These are phyloP conservation scores for Thelephora ganbajun DNA, from an alignment of 768 basidiomycete genomes.

Conservation along the genomic window DNA sequence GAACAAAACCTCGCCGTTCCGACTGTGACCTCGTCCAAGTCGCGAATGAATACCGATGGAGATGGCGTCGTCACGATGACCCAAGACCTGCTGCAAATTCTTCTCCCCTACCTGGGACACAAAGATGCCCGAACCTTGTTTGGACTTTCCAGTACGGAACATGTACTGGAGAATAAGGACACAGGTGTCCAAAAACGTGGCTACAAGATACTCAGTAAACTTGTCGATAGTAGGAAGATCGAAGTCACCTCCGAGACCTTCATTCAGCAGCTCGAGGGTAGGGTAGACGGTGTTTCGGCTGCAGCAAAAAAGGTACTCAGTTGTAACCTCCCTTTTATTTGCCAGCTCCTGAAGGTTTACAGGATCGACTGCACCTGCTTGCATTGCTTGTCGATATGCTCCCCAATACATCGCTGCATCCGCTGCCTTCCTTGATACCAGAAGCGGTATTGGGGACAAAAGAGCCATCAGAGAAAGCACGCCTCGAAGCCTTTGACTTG, in stretches of 20 bases:
- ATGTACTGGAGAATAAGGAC: constrained; percentile 64
- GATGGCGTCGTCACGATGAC: constrained; percentile 43
- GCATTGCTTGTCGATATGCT: constrained; percentile 53
- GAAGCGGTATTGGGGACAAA: constrained; percentile 94
- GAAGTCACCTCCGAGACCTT: constrained; percentile 39
- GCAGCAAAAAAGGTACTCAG: constrained; percentile 67
- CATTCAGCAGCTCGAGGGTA: constrained; percentile 50
- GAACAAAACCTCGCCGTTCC: constrained; percentile 36
- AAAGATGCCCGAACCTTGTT: constrained; percentile 53
- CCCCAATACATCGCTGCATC: constrained; percentile 57
- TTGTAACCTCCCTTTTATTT: neutral
- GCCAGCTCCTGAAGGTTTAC: neutral
- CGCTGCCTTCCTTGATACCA: constrained; percentile 81
- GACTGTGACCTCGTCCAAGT: constrained; percentile 20
- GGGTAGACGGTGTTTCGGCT: constrained; percentile 49
- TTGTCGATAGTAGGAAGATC: constrained; percentile 53
- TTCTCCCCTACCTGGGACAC: constrained; percentile 60
- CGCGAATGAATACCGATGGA: constrained; percentile 21
- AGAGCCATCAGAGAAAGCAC: constrained; percentile 88
- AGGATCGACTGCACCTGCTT: constrained; percentile 80
- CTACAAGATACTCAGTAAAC: constrained; percentile 73
- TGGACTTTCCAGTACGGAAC: constrained; percentile 47
- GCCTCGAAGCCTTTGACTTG: constrained; percentile 80
- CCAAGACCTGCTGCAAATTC: constrained; percentile 74
- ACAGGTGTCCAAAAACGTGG: constrained; percentile 91